phyloP scores from a whole-genome alignment of 495 filamentous ascomycete species.

The Delitschia confertaspora region DNA sequence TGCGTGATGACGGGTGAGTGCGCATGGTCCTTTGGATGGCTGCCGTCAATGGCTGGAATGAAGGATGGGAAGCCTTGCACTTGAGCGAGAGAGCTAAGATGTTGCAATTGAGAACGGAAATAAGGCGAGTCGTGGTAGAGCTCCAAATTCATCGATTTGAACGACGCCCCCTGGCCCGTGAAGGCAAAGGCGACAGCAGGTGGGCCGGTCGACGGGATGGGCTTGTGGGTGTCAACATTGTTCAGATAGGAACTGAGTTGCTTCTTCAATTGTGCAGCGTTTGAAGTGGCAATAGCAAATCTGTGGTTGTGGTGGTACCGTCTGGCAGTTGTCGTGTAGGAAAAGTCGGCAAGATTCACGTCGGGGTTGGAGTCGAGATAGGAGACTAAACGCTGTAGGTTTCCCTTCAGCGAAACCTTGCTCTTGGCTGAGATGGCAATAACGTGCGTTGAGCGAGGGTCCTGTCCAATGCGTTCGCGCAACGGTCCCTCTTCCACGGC shows the following conservation, averaged over 20 bases:
- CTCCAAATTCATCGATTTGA: conserved; percentile 23
- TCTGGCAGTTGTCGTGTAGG: conserved; percentile 36
- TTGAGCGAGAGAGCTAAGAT: conserved; percentile 30
- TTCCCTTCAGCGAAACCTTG: conserved; percentile 32
- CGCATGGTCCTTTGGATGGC: conserved; percentile 3
- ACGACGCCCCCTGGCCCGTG: conserved; percentile 16
- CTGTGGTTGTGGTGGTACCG: conserved; percentile 21
- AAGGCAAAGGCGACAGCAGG: conserved; percentile 20
- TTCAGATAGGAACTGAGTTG: not conserved
- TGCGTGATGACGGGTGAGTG: conserved; percentile 29
- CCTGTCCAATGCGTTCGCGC: conserved; percentile 8
- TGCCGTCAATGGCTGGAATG: conserved; percentile 23
- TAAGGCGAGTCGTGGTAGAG: conserved; percentile 26
- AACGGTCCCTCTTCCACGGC: conserved; percentile 36
- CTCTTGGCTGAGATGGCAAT: conserved; percentile 36
- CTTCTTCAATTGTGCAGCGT: not conserved
- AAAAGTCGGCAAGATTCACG: conserved; percentile 31
- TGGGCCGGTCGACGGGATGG: conserved; percentile 6
- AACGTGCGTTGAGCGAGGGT: conserved; percentile 29
- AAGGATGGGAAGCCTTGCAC: conserved; percentile 35
- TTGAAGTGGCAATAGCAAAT: conserved; percentile 2
- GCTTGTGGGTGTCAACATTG: not conserved
- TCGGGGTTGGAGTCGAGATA: conserved; percentile 32
- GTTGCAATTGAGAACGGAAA: conserved; percentile 29
- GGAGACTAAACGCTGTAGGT: conserved; percentile 31